Evolutionary conservation across 2,329 filamentous ascomycete species (phyloP), one percentile per base, ranked within the genome.

Genomic region (Alternaria rosae): DNA sequence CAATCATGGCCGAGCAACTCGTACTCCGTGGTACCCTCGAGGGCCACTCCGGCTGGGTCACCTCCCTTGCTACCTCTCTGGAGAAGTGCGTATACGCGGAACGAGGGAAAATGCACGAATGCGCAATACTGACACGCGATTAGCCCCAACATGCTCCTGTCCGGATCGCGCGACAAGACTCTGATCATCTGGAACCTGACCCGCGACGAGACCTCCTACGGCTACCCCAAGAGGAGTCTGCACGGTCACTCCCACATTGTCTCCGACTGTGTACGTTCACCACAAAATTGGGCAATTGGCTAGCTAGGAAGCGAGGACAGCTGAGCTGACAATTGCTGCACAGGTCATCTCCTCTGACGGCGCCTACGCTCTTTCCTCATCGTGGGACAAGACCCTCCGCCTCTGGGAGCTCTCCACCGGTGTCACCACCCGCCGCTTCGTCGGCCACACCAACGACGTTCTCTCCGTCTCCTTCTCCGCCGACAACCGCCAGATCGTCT

Each of bases 151-250:
- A 98, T 99, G 94, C 94, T 99, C 83, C 90, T 99, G 80, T 99
- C 95, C 76, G 94, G 88, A 81, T 93, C 89, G 82, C 93, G 95
- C 86, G 95, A 99, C 89, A 97, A 98, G 92, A 92, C 92, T 76
- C 88, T 99, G 83, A 99, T 99, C 87, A 97, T 99, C 90, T 99
- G 95, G 95, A 97, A 97, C 89, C 89, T 99, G 81, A 98, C 95
- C 85, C 94, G 95, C 85, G 94, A 98, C 85, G 95, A 98, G 87
- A 90, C 90, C 83, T 91, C 92, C 82, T 99, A 98, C 89, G 95
- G 95, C 79, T 97, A 97, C 89, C 95, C 95, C 82, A 98, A 99
- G 91, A 91, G 95, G 86, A 96, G 93, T 82, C 93, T 99, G 77
- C 91, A 96, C 87, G 95, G 95, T 81, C 95, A 99, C 89, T 97